Percentiles rank a stretch among this genome's conserved stretches.
phyloP scores from a whole-genome alignment of 1,284 basidiomycete species.

The Austroboletus niveus region DNA sequence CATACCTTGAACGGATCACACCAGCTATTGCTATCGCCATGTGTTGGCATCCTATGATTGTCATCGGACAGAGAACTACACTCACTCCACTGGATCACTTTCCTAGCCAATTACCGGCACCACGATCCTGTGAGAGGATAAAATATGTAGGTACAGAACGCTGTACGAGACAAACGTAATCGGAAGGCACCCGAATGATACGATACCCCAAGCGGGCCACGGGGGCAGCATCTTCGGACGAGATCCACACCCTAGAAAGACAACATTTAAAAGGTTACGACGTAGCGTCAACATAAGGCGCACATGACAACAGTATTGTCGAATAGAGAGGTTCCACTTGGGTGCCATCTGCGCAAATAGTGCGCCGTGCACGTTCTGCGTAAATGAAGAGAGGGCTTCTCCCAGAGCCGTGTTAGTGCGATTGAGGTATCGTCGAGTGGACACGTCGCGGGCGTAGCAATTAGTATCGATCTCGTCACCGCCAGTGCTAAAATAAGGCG shows the following conservation, averaged over 20 bases:
- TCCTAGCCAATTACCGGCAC: conserved; percentile 80
- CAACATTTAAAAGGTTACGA: not conserved
- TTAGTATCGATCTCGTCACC: too few relatives aligned
- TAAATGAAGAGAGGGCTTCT: too few relatives aligned
- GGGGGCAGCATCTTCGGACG: conserved; percentile 53
- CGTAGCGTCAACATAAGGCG: not conserved
- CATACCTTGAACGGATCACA: too few relatives aligned
- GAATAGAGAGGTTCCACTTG: conserved; percentile 57
- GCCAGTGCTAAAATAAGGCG: too few relatives aligned
- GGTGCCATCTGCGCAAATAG: conserved; percentile 51
- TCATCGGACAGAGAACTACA: too few relatives aligned
- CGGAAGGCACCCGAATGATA: conserved; percentile 66
- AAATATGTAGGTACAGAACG: conserved; percentile 2
- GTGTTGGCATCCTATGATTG: conserved; percentile 3
- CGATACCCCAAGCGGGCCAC: conserved; percentile 61
- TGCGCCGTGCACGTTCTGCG: too few relatives aligned
- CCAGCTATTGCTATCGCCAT: too few relatives aligned
- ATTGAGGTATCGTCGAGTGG: too few relatives aligned
- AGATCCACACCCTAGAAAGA: conserved; percentile 64
- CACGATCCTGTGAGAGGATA: conserved; percentile 58
- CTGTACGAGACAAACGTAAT: conserved; percentile 74
- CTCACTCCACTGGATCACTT: too few relatives aligned
- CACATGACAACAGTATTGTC: conserved; percentile 57
- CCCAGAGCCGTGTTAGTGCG: too few relatives aligned
- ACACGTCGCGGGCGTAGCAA: too few relatives aligned